Conservation (phyloP, 2,329 filamentous ascomycete genomes). For the Emergomyces africanus region DNA sequence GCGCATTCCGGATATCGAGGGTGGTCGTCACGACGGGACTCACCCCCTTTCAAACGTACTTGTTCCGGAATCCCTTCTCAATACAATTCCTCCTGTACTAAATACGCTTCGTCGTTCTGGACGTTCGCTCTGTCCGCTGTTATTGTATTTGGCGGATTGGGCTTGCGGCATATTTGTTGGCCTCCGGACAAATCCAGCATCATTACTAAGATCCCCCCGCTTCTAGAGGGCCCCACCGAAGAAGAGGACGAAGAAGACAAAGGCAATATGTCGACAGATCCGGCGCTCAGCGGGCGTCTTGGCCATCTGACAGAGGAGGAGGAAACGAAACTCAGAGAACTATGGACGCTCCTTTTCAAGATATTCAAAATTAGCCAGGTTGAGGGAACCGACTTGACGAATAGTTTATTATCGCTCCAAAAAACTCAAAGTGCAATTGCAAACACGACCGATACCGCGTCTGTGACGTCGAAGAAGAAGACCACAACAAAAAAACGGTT, state of each 20-base stretch:
- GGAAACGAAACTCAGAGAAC: slow-evolving; percentile 72
- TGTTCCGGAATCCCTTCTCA: slow-evolving; percentile 2
- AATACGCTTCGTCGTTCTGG: slow-evolving; percentile 27
- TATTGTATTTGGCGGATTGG: slow-evolving; percentile 23
- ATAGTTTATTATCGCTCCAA: slow-evolving; percentile 12
- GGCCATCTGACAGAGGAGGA: slow-evolving; percentile 84
- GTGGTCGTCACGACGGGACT: background rate
- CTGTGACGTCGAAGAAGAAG: slow-evolving; percentile 38
- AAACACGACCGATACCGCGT: slow-evolving; percentile 14
- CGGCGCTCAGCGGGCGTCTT: slow-evolving; percentile 48
- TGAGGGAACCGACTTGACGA: slow-evolving; percentile 23
- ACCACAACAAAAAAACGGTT: slow-evolving; percentile 54
- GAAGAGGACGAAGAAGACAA: slow-evolving; percentile 11
- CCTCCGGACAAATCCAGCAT: slow-evolving; percentile 4
- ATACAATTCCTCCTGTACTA: slow-evolving; percentile 10
- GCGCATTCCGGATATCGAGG: slow-evolving; percentile 1
- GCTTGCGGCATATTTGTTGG: slow-evolving; percentile 21
- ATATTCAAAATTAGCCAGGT: slow-evolving; percentile 62
- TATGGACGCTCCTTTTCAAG: slow-evolving; percentile 67
- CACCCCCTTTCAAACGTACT: background rate
- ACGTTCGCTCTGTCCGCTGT: slow-evolving; percentile 21
- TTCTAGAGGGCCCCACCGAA: background rate
- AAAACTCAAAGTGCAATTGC: slow-evolving; percentile 13
- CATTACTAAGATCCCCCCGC: background rate
- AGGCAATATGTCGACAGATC: slow-evolving; percentile 20